These are phyloP conservation scores for Neurospora cerealis DNA, from an alignment of 495 filamentous ascomycete genomes.

Conservation along the genomic window DNA sequence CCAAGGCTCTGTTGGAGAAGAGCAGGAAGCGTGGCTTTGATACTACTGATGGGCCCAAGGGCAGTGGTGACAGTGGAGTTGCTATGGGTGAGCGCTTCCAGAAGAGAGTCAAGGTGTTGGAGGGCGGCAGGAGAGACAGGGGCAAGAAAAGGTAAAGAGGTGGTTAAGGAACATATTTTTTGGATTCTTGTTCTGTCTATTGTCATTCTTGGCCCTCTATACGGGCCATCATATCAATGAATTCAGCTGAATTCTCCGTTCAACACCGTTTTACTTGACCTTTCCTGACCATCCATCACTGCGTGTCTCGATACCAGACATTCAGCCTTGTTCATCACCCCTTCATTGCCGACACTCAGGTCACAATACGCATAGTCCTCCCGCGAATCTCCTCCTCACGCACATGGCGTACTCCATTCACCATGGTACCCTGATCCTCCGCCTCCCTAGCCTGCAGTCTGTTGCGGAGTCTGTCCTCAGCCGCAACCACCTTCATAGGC, in stretches of 20 bases:
- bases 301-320: neutral
- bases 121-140: slow-evolving; percentile 44
- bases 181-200: neutral
- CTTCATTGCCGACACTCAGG: neutral
- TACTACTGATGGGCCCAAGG: slow-evolving; percentile 46
- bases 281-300: neutral
- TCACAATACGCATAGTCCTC: neutral
- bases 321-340: neutral
- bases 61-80: slow-evolving; percentile 36
- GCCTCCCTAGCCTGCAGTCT: slow-evolving; percentile 19
- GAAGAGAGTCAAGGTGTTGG: slow-evolving; percentile 62
- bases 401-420: neutral
- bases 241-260: neutral
- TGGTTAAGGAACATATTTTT: neutral
- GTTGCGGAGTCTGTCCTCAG: slow-evolving; percentile 50
- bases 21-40: slow-evolving; percentile 64
- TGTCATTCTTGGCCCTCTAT: neutral
- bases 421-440: neutral
- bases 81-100: slow-evolving; percentile 61
- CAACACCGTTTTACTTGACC: neutral
- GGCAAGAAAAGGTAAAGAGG: slow-evolving; percentile 28
- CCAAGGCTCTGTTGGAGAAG: slow-evolving; percentile 57
- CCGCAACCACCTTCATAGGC: slow-evolving; percentile 53
- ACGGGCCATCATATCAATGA: neutral
- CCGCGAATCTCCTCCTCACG: neutral